A percentile compares a stretch with the other conserved stretches of the same genome.
Conservation (phyloP, 2,329 filamentous ascomycete species). For the Cladophialophora yegresii region DNA sequence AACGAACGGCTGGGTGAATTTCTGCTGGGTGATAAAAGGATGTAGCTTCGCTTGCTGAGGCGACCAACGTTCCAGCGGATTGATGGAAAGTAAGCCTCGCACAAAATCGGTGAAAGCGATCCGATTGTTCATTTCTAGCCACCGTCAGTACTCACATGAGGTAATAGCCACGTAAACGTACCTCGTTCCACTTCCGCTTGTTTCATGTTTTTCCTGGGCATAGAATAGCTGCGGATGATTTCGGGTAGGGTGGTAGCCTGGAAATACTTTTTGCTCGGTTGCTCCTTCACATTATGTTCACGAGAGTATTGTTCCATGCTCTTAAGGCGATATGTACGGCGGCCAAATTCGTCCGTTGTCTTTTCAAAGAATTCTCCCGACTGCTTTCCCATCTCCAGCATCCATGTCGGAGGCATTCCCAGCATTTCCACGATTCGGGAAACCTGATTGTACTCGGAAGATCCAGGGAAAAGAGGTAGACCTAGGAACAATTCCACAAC, state of each 20-base stretch:
- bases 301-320: slow-evolving; percentile 97
- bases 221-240: slow-evolving; percentile 96
- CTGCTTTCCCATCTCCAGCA: slow-evolving; percentile 99
- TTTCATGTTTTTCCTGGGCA: slow-evolving; percentile 99
- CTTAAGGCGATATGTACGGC: slow-evolving; percentile 88
- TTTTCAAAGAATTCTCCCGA: slow-evolving; percentile 98
- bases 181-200: slow-evolving; percentile 93
- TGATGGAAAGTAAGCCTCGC: slow-evolving; percentile 86
- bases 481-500: slow-evolving; percentile 97
- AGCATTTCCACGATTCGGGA: slow-evolving; percentile 98
- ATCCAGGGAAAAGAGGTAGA: slow-evolving; percentile 90
- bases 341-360: slow-evolving; percentile 83
- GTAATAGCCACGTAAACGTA: slow-evolving; percentile 48
- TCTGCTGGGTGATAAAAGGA: slow-evolving; percentile 97
- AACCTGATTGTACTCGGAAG: slow-evolving; percentile 98
- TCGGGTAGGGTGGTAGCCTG: slow-evolving; percentile 90
- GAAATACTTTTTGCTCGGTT: slow-evolving; percentile 99
- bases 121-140: slow-evolving; percentile 93
- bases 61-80: slow-evolving; percentile 94
- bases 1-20: slow-evolving; percentile 93
- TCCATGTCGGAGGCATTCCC: slow-evolving; percentile 94
- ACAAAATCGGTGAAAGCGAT: slow-evolving; percentile 98
- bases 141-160: slow-evolving; percentile 32
- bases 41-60: slow-evolving; percentile 96
- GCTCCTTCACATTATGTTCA: slow-evolving; percentile 94